Evolutionary conservation across 257 asterid species (phyloP).

Genomic region (Gardenia jasminoides): DNA sequence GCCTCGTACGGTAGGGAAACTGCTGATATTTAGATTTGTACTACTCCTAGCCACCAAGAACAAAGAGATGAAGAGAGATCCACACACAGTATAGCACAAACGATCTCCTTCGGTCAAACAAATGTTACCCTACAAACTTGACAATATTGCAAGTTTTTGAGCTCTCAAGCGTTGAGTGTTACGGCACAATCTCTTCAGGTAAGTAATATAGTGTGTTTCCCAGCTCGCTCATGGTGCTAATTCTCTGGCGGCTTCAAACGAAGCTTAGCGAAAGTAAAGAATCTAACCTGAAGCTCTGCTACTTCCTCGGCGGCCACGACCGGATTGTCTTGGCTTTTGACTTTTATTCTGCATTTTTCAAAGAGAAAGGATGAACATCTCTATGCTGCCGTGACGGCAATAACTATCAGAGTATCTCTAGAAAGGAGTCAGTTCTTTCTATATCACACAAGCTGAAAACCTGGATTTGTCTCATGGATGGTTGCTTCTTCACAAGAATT

Average conservation of each 20-base stretch:
- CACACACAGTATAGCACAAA: no score
- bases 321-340: constrained; percentile 33
- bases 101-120: no score
- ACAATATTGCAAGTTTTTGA: neutral
- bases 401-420: neutral
- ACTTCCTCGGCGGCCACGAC: constrained; percentile 67
- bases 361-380: neutral
- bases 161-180: neutral
- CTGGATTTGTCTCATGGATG: constrained; percentile 35
- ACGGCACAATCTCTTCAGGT: neutral
- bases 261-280: neutral
- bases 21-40: neutral
- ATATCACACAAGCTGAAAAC: constrained; percentile 21
- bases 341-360: constrained; percentile 47
- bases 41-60: neutral
- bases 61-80: no score
- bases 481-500: constrained; percentile 34
- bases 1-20: neutral
- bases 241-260: neutral
- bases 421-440: neutral
- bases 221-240: neutral
- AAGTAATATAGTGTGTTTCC: neutral
- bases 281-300: constrained; percentile 45
- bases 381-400: neutral
- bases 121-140: no score